phyloP scores from a whole-genome alignment of 2,329 filamentous ascomycete species.

The Domatiomyces catenatus region DNA sequence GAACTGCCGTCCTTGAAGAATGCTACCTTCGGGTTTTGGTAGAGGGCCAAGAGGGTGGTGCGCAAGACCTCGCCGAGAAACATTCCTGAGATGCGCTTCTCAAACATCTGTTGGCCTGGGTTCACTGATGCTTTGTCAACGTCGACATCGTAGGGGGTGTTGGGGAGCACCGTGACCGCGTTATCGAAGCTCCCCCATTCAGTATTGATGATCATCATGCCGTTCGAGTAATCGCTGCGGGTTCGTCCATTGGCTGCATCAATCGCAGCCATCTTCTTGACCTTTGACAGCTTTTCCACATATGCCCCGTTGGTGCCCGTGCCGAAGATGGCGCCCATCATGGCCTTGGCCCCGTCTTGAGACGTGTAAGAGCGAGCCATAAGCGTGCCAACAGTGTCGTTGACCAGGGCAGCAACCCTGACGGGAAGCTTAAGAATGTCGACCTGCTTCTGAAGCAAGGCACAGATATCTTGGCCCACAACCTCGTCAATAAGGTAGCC shows the following conservation, averaged over 20 bases:
- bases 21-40: conserved; percentile 43
- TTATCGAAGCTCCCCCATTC: conserved; percentile 99
- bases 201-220: conserved; percentile 93
- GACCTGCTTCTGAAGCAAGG: conserved; percentile 74
- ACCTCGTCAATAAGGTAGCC: conserved; percentile 95
- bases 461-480: conserved; percentile 86
- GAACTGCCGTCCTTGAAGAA: conserved; percentile 67
- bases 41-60: conserved; percentile 54
- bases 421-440: conserved; percentile 76
- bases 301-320: conserved; percentile 97
- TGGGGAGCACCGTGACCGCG: conserved; percentile 70
- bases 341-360: conserved; percentile 66
- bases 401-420: conserved; percentile 87
- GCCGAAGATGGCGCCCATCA: conserved; percentile 93
- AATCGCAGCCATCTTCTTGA: conserved; percentile 55
- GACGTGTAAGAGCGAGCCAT: conserved; percentile 96
- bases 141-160: conserved; percentile 64
- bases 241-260: conserved; percentile 34
- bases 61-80: conserved; percentile 91
- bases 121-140: conserved; percentile 73
- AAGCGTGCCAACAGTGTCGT: conserved; percentile 92
- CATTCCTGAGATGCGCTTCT: conserved; percentile 97
- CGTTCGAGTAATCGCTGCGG: conserved; percentile 62
- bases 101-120: conserved; percentile 94
- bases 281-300: conserved; percentile 73